Percentiles rank a stretch among this genome's conserved stretches.
phyloP scores from a whole-genome alignment of 2,329 filamentous ascomycete genomes.

The Ascomycota sp. region DNA sequence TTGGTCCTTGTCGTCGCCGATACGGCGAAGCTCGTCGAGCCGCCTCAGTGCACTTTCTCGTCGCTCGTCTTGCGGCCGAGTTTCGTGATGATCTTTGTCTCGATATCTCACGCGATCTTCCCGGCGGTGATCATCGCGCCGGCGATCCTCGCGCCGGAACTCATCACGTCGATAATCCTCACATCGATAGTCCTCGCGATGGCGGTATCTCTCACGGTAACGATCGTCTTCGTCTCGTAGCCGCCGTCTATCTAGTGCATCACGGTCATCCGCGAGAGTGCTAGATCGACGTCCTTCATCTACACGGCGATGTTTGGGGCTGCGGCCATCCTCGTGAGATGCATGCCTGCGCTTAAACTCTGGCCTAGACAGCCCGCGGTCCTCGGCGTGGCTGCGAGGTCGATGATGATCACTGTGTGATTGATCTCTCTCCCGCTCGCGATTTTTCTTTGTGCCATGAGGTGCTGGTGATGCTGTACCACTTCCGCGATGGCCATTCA shows the following conservation, averaged over 20 bases:
- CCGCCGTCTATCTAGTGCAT: constrained; percentile 11
- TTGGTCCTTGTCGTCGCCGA: constrained; percentile 29
- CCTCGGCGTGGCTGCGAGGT: constrained; percentile 28
- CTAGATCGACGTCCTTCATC: constrained; percentile 19
- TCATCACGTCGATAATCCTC: constrained; percentile 10
- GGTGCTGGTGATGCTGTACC: constrained; percentile 55
- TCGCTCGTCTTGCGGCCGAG: constrained; percentile 17
- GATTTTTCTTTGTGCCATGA: constrained; percentile 20
- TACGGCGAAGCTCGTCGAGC: constrained; percentile 21
- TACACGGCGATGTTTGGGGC: constrained; percentile 20
- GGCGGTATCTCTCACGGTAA: constrained; percentile 13
- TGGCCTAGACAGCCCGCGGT: constrained; percentile 27
- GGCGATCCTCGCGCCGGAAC: constrained; percentile 7
- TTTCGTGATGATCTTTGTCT: constrained; percentile 7
- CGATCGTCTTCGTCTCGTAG: constrained; percentile 8
- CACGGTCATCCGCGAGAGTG: constrained; percentile 16
- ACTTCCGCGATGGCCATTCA: constrained; percentile 40
- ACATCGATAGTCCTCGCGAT: constrained; percentile 15
- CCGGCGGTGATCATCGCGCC: constrained; percentile 8
- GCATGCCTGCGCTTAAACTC: constrained; percentile 43
- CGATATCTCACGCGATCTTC: constrained; percentile 6
- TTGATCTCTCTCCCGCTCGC: constrained; percentile 26
- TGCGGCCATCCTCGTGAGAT: constrained; percentile 21
- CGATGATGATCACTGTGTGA: constrained; percentile 27
- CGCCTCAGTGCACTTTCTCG: constrained; percentile 19